Evolutionary conservation across 768 basidiomycete genomes (phyloP).

Genomic region (Tubosaeta sp.): DNA sequence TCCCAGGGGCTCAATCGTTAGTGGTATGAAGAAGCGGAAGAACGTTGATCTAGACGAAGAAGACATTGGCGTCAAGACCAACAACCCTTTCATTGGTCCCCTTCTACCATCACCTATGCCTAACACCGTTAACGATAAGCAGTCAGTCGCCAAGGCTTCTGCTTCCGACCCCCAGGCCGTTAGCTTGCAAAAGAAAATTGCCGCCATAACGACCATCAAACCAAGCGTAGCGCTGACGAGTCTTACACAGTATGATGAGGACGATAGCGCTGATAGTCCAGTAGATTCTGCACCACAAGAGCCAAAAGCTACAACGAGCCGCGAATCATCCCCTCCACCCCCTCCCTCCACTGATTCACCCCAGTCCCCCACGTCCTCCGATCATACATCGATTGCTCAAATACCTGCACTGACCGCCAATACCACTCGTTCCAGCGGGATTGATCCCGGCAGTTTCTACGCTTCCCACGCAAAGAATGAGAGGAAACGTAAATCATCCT

Average conservation of each 20-base stretch:
- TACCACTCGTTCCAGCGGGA: slow-evolving; percentile 19
- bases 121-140: slow-evolving; percentile 13
- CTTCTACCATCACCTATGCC: slow-evolving; percentile 48
- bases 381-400: slow-evolving; percentile 20
- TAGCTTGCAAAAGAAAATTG: slow-evolving; percentile 51
- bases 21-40: slow-evolving; percentile 47
- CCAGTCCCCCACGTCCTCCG: slow-evolving; percentile 27
- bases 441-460: slow-evolving; percentile 39
- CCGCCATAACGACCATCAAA: slow-evolving; percentile 28
- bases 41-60: slow-evolving; percentile 42
- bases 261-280: slow-evolving; percentile 31
- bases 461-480: slow-evolving; percentile 23
- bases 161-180: slow-evolving; percentile 50
- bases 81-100: slow-evolving; percentile 60
- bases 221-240: slow-evolving; percentile 35
- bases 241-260: slow-evolving; percentile 41
- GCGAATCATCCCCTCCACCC: slow-evolving; percentile 28
- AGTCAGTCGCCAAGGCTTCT: slow-evolving; percentile 12
- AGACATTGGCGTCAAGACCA: slow-evolving; percentile 48
- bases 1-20: slow-evolving; percentile 38
- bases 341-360: slow-evolving; percentile 33
- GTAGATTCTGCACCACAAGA: slow-evolving; percentile 15
- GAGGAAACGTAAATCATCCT: slow-evolving; percentile 40
- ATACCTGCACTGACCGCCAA: slow-evolving; percentile 19
- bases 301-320: slow-evolving; percentile 16